Base-by-base conservation (phyloP, 148 eudicot species). In the Cornus controversa region DNA sequence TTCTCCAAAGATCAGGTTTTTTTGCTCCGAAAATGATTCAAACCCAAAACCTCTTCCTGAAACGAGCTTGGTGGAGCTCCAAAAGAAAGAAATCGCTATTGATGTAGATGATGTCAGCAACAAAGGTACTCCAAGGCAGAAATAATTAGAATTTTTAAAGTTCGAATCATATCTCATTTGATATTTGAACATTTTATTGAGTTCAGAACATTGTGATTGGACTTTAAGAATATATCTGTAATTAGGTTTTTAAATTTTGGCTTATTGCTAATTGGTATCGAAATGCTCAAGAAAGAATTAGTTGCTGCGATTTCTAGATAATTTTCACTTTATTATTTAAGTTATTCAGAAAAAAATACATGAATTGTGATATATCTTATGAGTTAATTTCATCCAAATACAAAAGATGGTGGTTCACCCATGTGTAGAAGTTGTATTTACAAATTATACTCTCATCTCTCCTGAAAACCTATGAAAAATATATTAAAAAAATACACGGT, bases 71-170 rank as follows among this genome's bases (percentile, higher is more conserved):
- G 75, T 47, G 0, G 24, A 73, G 25, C 18, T 81, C 62, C 75
- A 84, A 80, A 72, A 53, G 18, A 80, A 80, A 34, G 71, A 87
- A 42, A 60, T 75, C 14, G 45, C 69, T 62, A 27, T 37, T 57
- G 77, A 71, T n/a, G 81, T 90, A n/a, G 80, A 79, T 50, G 96
- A 92, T 47, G 83, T 92, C 65, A 80, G 70, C 75, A 92, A 83
- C 70, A 60, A 83, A 86, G 94, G 97, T 92, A 50, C 10, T 42
- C 25, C 26, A 50, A 47, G 31, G 10, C 24, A n/a, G 22, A 50
- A 62, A 23, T 1, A 50, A 50, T 50, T 16, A 1, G 40, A 31
- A 0, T 26, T 54, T 22, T 63, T 20, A 1, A 1, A 29, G n/a
- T 82, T 14, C 27, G 25, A 40, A 40, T 40, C 45, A 40, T 9